Evolutionary conservation across 176 grass and related monocot genomes (phyloP).

Genomic region (Melocanna baccifera): DNA sequence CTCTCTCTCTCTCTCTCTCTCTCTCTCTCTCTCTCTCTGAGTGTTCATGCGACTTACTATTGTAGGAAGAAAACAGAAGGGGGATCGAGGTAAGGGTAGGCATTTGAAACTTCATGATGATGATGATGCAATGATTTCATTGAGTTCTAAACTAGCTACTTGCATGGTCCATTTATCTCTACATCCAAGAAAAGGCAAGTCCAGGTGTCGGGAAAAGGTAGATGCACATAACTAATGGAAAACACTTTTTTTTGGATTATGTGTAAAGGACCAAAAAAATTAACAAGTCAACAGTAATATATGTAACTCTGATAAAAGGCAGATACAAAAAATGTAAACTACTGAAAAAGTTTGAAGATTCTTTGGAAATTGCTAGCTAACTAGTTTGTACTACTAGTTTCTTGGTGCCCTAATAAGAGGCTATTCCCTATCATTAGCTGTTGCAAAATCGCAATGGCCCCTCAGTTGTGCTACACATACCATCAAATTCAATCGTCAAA

Average conservation of each 20-base stretch:
- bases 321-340: neutral
- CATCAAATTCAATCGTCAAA: too few species aligned
- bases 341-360: neutral
- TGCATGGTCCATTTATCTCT: neutral
- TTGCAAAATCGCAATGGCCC: neutral
- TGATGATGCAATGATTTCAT: conserved; percentile 54
- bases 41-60: neutral
- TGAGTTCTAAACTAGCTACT: neutral
- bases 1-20: neutral
- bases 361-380: neutral
- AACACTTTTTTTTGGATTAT: conserved; percentile 5
- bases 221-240: conserved; percentile 12
- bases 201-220: neutral
- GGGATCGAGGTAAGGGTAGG: neutral
- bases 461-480: neutral
- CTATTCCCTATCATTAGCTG: neutral
- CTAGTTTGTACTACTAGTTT: too few species aligned
- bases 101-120: conserved; percentile 41
- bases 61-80: neutral
- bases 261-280: neutral
- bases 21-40: too few species aligned
- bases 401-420: too few species aligned
- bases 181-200: conserved; percentile 12
- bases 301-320: neutral
- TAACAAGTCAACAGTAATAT: neutral